Conservation (phyloP, 139 green algal species). For the Nannochloris sp. region DNA sequence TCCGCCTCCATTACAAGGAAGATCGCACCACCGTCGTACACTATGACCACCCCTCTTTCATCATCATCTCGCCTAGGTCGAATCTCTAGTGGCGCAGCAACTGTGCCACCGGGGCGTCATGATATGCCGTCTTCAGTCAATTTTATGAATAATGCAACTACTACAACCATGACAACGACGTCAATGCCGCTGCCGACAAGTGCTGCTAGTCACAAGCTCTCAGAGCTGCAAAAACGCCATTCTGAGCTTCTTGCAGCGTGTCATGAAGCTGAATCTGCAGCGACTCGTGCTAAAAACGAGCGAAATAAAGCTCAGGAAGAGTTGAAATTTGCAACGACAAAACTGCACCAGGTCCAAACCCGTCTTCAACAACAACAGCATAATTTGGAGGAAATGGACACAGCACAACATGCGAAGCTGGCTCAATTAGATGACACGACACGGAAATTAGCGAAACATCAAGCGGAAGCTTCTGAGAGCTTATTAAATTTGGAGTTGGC, state of each 20-base stretch:
- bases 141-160: too few relatives aligned
- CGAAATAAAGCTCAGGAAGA: not conserved
- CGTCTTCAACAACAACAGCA: too few relatives aligned
- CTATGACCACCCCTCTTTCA: not conserved
- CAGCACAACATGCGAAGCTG: too few relatives aligned
- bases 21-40: too few relatives aligned
- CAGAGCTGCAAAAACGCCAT: slow-evolving; percentile 13
- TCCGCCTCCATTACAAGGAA: too few relatives aligned
- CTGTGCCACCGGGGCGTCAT: too few relatives aligned
- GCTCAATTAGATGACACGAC: not conserved
- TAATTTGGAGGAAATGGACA: too few relatives aligned
- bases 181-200: too few relatives aligned
- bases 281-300: not conserved
- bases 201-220: not conserved
- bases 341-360: not conserved
- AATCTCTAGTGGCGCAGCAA: too few relatives aligned
- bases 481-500: not conserved
- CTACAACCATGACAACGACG: too few relatives aligned
- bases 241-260: slow-evolving; percentile 14
- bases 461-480: not conserved
- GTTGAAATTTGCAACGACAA: not conserved
- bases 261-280: not conserved
- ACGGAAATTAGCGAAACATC: not conserved
- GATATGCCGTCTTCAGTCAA: too few relatives aligned
- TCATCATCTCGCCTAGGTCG: not conserved